Evolutionary conservation across 768 basidiomycete genomes (phyloP).

Genomic region (Lentinula guzmanii): DNA sequence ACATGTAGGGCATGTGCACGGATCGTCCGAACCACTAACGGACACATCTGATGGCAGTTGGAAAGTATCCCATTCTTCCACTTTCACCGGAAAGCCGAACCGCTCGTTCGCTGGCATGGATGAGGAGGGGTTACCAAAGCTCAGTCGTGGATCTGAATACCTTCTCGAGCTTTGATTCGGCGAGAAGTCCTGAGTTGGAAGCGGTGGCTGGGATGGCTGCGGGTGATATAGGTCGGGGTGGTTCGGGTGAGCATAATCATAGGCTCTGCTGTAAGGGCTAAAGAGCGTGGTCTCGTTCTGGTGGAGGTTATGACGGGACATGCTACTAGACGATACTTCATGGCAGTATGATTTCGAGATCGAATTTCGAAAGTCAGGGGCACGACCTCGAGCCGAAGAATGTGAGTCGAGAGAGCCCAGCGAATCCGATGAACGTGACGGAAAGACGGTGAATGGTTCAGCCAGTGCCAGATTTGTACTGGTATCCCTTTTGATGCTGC

Average conservation of each 20-base stretch:
- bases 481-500: slow-evolving; percentile 16
- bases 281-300: slow-evolving; percentile 18
- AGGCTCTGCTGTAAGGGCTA: slow-evolving; percentile 69
- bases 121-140: not conserved
- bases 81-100: not conserved
- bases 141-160: not conserved
- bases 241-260: slow-evolving; percentile 36
- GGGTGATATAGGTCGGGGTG: slow-evolving; percentile 13
- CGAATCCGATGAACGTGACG: slow-evolving; percentile 7
- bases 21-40: slow-evolving; percentile 37
- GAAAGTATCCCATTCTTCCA: slow-evolving; percentile 2
- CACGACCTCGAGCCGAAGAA: not conserved
- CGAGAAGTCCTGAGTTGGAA: slow-evolving; percentile 11
- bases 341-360: slow-evolving; percentile 48
- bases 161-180: not conserved
- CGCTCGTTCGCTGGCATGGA: not conserved
- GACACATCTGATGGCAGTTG: slow-evolving; percentile 2
- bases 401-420: slow-evolving; percentile 8
- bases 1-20: slow-evolving; percentile 36
- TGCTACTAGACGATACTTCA: not conserved
- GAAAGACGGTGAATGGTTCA: slow-evolving; percentile 7
- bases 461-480: slow-evolving; percentile 9
- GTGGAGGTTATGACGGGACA: not conserved
- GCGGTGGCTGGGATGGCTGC: slow-evolving; percentile 3
- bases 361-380: slow-evolving; percentile 42